These are phyloP conservation scores for Podila horticola DNA, from an alignment of 192 early-diverging fungal species.

Conservation along the genomic window DNA sequence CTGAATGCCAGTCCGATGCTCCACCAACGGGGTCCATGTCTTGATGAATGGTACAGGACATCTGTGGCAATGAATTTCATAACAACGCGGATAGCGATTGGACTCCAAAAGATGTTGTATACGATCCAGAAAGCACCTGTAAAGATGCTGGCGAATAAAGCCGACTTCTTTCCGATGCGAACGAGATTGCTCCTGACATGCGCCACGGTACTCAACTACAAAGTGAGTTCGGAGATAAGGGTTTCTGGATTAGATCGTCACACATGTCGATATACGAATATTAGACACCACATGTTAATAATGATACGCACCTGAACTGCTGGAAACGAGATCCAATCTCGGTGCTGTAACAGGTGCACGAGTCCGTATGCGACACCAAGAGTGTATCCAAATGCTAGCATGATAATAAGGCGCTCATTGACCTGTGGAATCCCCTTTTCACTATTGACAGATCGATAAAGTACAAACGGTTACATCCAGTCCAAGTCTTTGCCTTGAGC, in stretches of 20 bases:
- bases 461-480: background rate
- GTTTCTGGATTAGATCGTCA: background rate
- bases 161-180: slow-evolving; percentile 9
- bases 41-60: slow-evolving; percentile 30
- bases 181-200: slow-evolving; percentile 28
- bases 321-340: slow-evolving; percentile 30
- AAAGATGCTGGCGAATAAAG: slow-evolving; percentile 8
- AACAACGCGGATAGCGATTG: slow-evolving; percentile 17
- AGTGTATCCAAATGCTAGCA: slow-evolving; percentile 14
- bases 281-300: background rate
- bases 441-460: background rate
- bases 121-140: slow-evolving; percentile 32
- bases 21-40: slow-evolving; percentile 48
- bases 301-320: slow-evolving; percentile 18
- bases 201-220: slow-evolving; percentile 20
- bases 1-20: slow-evolving; percentile 18
- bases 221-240: background rate
- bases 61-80: slow-evolving; percentile 31
- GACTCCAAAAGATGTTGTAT: slow-evolving; percentile 39
- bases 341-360: slow-evolving; percentile 32
- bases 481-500: no score
- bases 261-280: background rate
- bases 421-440: slow-evolving; percentile 37
- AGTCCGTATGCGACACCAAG: slow-evolving; percentile 19
- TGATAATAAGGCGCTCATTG: slow-evolving; percentile 45